Conservation (phyloP, 1,139 yeast species). For the Arxiozyma telluris region DNA sequence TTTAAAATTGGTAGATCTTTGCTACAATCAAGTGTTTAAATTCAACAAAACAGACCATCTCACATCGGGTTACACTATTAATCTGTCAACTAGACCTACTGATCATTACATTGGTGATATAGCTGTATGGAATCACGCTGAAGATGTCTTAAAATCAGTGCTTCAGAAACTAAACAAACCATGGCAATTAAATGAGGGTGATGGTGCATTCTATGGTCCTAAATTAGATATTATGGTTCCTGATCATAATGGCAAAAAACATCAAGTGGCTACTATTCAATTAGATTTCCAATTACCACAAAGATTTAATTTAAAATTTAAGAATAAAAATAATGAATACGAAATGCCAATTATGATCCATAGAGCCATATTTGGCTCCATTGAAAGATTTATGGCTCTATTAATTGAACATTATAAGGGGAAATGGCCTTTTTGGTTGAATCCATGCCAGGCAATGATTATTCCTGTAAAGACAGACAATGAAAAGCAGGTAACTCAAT, state of each 20-base stretch:
- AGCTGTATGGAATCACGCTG: constrained; percentile 81
- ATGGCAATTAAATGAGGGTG: constrained; percentile 80
- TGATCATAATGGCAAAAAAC: constrained; percentile 76
- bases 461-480: constrained; percentile 69
- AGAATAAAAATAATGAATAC: constrained; percentile 40
- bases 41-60: constrained; percentile 32
- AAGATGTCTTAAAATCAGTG: constrained; percentile 56
- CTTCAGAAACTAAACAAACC: constrained; percentile 49
- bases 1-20: constrained; percentile 63
- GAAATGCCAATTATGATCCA: constrained; percentile 85
- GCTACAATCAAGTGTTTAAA: constrained; percentile 67
- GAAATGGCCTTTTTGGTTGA: constrained; percentile 97
- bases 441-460: constrained; percentile 85
- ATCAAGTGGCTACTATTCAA: constrained; percentile 94
- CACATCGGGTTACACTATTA: constrained; percentile 45
- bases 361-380: constrained; percentile 89
- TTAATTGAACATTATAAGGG: constrained; percentile 87
- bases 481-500: constrained; percentile 42
- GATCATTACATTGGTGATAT: constrained; percentile 76
- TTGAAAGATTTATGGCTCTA: constrained; percentile 87
- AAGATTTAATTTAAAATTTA: constrained; percentile 68
- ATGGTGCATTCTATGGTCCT: constrained; percentile 98
- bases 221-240: constrained; percentile 79
- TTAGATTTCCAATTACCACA: constrained; percentile 90
- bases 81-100: constrained; percentile 75